Evolutionary conservation across 2,329 filamentous ascomycete genomes (phyloP).

Genomic region (Neophaeococcomyces mojaviensis): DNA sequence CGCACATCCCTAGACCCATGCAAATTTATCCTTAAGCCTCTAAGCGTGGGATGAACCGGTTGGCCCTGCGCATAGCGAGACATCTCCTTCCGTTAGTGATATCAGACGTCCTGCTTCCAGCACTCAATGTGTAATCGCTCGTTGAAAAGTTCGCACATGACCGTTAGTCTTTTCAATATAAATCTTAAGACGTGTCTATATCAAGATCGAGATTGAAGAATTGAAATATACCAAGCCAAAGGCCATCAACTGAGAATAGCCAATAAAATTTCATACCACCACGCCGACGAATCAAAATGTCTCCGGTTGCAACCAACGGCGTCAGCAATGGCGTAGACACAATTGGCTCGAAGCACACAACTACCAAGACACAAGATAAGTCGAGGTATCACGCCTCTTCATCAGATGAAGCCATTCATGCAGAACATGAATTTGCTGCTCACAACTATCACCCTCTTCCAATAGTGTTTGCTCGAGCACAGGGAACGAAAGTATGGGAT

Average conservation of each 20-base stretch:
- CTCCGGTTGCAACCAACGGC: neutral
- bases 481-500: constrained; percentile 89
- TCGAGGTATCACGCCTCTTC: constrained; percentile 66
- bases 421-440: constrained; percentile 78
- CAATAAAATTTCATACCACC: too few relatives aligned
- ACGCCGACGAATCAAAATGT: constrained; percentile 2
- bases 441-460: constrained; percentile 99
- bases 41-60: constrained; percentile 8
- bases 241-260: neutral
- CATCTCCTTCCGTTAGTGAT: constrained; percentile 23
- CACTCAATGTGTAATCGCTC: constrained; percentile 12
- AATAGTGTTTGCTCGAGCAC: constrained; percentile 80
- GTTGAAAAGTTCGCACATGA: constrained; percentile 22
- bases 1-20: neutral
- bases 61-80: constrained; percentile 22
- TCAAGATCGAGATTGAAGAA: too few relatives aligned
- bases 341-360: constrained; percentile 11
- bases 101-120: constrained; percentile 1
- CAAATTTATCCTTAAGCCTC: neutral
- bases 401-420: constrained; percentile 67
- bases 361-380: constrained; percentile 28
- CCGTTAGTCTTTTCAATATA: constrained; percentile 5
- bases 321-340: constrained; percentile 4
- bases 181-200: too few relatives aligned
- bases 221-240: too few relatives aligned